Percentiles rank a stretch among this genome's conserved stretches.
Evolutionary conservation across 495 filamentous ascomycete genomes (phyloP).

Genomic region (Saxispiralis lemnorum): DNA sequence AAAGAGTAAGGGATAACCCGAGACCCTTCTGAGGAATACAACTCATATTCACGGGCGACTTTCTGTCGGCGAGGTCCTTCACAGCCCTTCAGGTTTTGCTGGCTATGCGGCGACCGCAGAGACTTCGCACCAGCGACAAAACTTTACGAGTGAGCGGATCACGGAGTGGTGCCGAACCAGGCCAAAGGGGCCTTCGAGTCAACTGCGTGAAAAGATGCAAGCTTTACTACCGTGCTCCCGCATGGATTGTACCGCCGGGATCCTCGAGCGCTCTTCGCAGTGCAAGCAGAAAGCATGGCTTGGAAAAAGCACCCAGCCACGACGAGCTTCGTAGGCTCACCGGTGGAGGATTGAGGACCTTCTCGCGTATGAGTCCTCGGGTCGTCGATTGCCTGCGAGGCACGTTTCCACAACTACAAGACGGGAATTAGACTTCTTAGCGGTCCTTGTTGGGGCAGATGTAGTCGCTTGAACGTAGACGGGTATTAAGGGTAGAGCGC

Average conservation of each 20-base stretch:
- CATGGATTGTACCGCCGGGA: slow-evolving; percentile 12
- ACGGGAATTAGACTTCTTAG: no score
- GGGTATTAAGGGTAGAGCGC: no score
- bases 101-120: slow-evolving; percentile 22
- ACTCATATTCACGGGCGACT: slow-evolving; percentile 28
- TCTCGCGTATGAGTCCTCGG: no score
- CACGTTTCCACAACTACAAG: no score
- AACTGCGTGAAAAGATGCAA: slow-evolving; percentile 22
- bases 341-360: no score
- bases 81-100: slow-evolving; percentile 24
- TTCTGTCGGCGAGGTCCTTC: slow-evolving; percentile 31
- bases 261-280: no score
- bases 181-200: slow-evolving; percentile 23
- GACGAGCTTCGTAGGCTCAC: no score
- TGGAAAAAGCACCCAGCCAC: no score
- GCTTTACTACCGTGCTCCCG: slow-evolving; percentile 21
- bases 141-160: slow-evolving; percentile 25
- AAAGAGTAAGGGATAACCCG: slow-evolving; percentile 22
- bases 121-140: slow-evolving; percentile 7
- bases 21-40: slow-evolving; percentile 30
- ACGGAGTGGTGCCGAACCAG: slow-evolving; percentile 16
- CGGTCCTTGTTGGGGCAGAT: no score
- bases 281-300: no score
- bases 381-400: no score
- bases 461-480: no score